phyloP scores from a whole-genome alignment of 2,329 filamentous ascomycete genomes.

The Fusarium pseudograminearum region DNA sequence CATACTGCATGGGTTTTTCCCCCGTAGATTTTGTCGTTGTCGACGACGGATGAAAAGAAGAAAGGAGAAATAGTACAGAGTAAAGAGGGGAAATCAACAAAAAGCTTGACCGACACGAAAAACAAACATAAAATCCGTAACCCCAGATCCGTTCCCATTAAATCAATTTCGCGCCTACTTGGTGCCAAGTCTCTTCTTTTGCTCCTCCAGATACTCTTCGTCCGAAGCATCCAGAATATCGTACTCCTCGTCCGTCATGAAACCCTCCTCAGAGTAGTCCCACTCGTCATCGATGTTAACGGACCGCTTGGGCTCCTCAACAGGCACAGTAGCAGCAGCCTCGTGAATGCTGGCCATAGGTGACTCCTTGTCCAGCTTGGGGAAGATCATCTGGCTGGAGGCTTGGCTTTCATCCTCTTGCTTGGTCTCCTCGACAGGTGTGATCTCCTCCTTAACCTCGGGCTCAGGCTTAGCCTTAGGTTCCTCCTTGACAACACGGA shows the following conservation, averaged over 20 bases:
- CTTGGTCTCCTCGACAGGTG: conserved; percentile 45
- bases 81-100: conserved; percentile 39
- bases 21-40: conserved; percentile 18
- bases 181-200: conserved; percentile 57
- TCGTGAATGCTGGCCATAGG: conserved; percentile 83
- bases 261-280: conserved; percentile 76
- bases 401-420: conserved; percentile 51
- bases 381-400: conserved; percentile 86
- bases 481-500: conserved; percentile 61
- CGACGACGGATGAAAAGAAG: conserved; percentile 22
- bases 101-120: conserved; percentile 20
- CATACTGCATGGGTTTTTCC: conserved; percentile 9
- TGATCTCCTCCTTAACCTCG: conserved; percentile 44
- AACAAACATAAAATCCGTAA: conserved; percentile 37
- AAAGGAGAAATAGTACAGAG: conserved; percentile 46
- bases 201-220: conserved; percentile 78
- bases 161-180: conserved; percentile 51
- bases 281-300: conserved; percentile 71
- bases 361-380: conserved; percentile 94
- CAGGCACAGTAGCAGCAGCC: conserved; percentile 66
- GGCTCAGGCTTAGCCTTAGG: conserved; percentile 34
- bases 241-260: conserved; percentile 97
- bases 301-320: conserved; percentile 64
- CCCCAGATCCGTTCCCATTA: conserved; percentile 37
- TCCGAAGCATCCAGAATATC: conserved; percentile 96